Evolutionary conservation across 2,329 filamentous ascomycete species (phyloP).

Genomic region (Colletotrichum falcatum): DNA sequence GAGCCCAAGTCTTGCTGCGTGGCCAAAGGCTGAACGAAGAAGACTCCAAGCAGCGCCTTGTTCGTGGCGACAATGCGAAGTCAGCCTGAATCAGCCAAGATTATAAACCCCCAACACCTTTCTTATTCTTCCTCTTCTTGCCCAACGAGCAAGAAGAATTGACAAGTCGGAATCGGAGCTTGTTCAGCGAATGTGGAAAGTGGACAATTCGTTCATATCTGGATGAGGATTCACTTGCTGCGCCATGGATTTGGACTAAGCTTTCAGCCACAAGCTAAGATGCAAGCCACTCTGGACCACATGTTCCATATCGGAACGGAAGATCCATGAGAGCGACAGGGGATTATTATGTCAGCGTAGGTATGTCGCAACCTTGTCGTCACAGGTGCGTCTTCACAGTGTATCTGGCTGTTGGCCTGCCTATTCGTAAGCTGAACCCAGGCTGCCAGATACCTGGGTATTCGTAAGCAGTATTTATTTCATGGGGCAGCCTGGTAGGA

Average conservation of each 20-base stretch:
- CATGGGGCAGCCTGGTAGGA: slow-evolving; percentile 22
- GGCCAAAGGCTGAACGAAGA: not conserved
- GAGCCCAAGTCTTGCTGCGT: slow-evolving; percentile 1
- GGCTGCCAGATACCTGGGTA: not conserved
- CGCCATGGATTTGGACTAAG: not conserved
- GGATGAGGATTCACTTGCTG: not conserved
- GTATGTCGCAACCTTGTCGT: slow-evolving; percentile 23
- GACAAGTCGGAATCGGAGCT: not conserved
- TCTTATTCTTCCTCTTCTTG: too few relatives aligned
- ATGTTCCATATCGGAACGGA: not conserved
- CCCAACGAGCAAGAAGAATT: not conserved
- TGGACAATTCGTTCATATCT: not conserved
- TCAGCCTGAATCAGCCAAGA: not conserved
- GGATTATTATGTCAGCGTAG: not conserved
- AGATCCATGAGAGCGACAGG: not conserved
- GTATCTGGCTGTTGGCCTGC: not conserved
- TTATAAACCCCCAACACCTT: not conserved
- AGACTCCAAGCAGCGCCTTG: not conserved
- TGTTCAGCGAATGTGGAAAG: not conserved
- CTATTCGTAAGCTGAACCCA: not conserved
- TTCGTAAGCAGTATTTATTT: not conserved
- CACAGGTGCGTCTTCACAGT: slow-evolving; percentile 21
- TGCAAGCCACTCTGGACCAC: not conserved
- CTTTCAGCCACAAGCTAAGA: not conserved
- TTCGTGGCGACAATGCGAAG: not conserved